Percentiles rank a stretch among this genome's conserved stretches.
Evolutionary conservation across 2,329 filamentous ascomycete species (phyloP).

Genomic region (Aspergillus caelatus): DNA sequence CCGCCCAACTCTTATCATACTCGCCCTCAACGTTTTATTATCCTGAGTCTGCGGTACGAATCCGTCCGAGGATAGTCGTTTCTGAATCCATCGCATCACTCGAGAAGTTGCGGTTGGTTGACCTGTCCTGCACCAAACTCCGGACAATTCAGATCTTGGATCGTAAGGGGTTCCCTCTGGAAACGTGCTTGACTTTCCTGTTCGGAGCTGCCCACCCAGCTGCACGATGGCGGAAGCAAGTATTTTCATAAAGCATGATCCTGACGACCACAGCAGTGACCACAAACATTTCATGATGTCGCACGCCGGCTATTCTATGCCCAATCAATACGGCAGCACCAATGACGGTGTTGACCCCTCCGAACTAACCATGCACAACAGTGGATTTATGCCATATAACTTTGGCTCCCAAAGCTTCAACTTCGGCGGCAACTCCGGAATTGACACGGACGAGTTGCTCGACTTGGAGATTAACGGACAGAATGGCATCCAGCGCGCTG

Average conservation of each 20-base stretch:
- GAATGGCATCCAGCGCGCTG: conserved; percentile 38
- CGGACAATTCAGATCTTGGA: conserved; percentile 15
- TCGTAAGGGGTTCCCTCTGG: conserved; percentile 24
- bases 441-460: conserved; percentile 85
- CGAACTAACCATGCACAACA: conserved; percentile 71
- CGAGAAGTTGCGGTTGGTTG: neutral
- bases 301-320: conserved; percentile 55
- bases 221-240: conserved; percentile 57
- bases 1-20: neutral
- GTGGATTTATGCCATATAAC: conserved; percentile 56
- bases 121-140: neutral
- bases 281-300: conserved; percentile 51
- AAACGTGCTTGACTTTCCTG: conserved; percentile 9
- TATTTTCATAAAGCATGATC: conserved; percentile 69
- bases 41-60: neutral
- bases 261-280: conserved; percentile 64
- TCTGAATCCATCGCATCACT: neutral
- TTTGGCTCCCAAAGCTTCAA: conserved; percentile 72
- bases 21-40: too few species aligned
- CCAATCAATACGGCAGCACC: conserved; percentile 57
- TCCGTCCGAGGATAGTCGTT: neutral
- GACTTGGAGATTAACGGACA: conserved; percentile 58
- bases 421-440: conserved; percentile 70
- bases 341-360: conserved; percentile 77
- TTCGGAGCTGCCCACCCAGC: conserved; percentile 17